These are phyloP conservation scores for Podospora bellae-mahoneyi DNA, from an alignment of 495 filamentous ascomycete species.

Conservation along the genomic window DNA sequence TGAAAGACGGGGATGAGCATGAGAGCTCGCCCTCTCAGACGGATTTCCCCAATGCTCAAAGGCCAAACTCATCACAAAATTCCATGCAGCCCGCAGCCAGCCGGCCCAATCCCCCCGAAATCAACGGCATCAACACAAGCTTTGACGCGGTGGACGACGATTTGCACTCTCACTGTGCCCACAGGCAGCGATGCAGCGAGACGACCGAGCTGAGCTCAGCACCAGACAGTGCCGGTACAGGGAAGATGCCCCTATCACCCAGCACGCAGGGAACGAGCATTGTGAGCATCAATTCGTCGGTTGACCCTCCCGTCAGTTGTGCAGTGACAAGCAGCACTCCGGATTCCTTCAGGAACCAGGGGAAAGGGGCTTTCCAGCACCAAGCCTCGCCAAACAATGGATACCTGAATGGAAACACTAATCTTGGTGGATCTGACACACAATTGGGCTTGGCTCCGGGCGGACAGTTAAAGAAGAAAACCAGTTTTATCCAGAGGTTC, in stretches of 20 bases:
- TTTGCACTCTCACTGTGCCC: constrained; percentile 25
- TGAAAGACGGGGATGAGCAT: neutral
- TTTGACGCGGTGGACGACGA: constrained; percentile 31
- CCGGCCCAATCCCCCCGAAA: constrained; percentile 29
- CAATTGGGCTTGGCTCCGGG: constrained; percentile 27
- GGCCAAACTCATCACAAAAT: constrained; percentile 21
- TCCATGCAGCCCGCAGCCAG: constrained; percentile 26
- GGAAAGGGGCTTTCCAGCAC: constrained; percentile 15
- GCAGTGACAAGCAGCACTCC: constrained; percentile 4
- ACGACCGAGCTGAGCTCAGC: constrained; percentile 52
- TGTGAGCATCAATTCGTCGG: constrained; percentile 45
- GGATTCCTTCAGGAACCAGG: constrained; percentile 27
- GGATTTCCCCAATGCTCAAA: neutral
- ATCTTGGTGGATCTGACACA: constrained; percentile 28
- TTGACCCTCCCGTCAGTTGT: constrained; percentile 34
- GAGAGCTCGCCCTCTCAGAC: neutral
- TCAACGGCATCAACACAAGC: constrained; percentile 38
- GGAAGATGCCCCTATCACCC: constrained; percentile 56
- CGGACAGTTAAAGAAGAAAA: constrained; percentile 45
- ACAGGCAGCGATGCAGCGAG: constrained; percentile 50
- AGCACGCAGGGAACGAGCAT: constrained; percentile 58
- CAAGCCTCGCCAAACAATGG: neutral
- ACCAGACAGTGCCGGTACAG: constrained; percentile 50
- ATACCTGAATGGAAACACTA: constrained; percentile 21
- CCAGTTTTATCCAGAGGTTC: constrained; percentile 41